Conservation (phyloP, 1,139 yeast species). For the Eremothecium coryli region DNA sequence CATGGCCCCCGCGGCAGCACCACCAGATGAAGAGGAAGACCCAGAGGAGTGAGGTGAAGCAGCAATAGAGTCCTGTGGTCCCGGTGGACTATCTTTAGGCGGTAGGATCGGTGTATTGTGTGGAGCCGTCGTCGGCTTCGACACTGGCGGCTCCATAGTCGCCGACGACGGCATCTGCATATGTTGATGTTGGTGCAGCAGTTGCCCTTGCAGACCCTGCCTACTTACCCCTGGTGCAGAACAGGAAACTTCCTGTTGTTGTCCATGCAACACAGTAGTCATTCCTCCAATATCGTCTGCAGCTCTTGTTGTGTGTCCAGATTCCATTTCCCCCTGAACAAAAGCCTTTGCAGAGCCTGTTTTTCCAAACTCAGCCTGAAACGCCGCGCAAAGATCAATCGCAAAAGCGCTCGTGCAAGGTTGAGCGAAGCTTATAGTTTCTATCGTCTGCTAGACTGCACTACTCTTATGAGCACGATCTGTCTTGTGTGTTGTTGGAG, state of each 20-base stretch:
- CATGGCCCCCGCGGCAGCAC: conserved; percentile 6
- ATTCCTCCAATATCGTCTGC: too few relatives aligned
- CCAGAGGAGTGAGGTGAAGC: conserved; percentile 2
- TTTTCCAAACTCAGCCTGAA: too few relatives aligned
- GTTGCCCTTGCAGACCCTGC: neutral
- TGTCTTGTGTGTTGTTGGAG: too few relatives aligned
- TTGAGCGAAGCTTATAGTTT: too few relatives aligned
- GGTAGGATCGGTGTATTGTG: conserved; percentile 21
- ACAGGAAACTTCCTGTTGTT: neutral
- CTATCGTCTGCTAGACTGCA: too few relatives aligned
- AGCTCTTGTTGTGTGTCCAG: too few relatives aligned
- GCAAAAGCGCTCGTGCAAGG: too few relatives aligned
- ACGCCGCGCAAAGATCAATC: too few relatives aligned
- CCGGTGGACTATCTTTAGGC: conserved; percentile 4
- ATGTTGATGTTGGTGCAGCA: neutral
- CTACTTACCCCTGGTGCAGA: too few relatives aligned
- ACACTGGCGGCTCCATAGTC: conserved; percentile 10
- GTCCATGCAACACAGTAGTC: neutral
- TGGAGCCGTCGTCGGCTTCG: conserved; percentile 21
- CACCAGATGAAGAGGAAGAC: conserved; percentile 5
- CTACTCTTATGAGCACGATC: too few relatives aligned
- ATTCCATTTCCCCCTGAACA: neutral
- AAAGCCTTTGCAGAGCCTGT: too few relatives aligned
- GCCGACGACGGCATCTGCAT: conserved; percentile 4
- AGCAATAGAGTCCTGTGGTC: neutral